Base-by-base conservation (phyloP, 768 basidiomycete species). In the Tricholoma saponaceum region DNA sequence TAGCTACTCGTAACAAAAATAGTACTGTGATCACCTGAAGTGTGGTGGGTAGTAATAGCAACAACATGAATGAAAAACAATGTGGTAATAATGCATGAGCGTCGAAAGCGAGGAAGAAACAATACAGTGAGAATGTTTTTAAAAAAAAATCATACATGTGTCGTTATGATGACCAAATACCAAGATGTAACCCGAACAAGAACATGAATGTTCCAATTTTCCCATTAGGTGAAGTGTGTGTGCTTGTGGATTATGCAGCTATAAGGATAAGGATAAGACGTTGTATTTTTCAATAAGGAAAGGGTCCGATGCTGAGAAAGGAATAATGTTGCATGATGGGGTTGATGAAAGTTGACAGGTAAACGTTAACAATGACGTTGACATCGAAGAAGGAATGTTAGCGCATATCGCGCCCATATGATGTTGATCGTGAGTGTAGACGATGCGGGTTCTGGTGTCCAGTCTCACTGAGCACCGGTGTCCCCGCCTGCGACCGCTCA, bases 401-500 rank as follows among this genome's bases (percentile, higher is more conserved):
- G 25, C 44, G 37, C 47, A 33, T 26, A 30, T 25, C 23, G 26
- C 30, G 26, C 22, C 22, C 58, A 54, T 50, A 25, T n/a, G 10
- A 52, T 22, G 28, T 25, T 51, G 22, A 46, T 57, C 22, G 60
- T 62, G 54, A 60, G 61, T 59, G 59, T 59, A 46, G 62, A 56
- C 33, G 61, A 59, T 52, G 60, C 51, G 39, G 68, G 43, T 66
- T 56, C 55, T 69, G 66, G 58, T 73, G 72, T 46, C 60, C 64
- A 58, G 67, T 67, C 44, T 65, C 63, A 55, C 66, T 68, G 51
- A 72, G 63, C 52, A 70, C 66, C 9, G 78, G 79, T 6, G 81
- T 74, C 28, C 77, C 78, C 16, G 78, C 72, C 59, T 75, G 75
- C 5, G 83, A 77, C 51, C 77, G 72, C 67, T 82, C 80, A 41